Evolutionary conservation across 257 asterid species (phyloP).

Genomic region (Craterostigma plantagineum): DNA sequence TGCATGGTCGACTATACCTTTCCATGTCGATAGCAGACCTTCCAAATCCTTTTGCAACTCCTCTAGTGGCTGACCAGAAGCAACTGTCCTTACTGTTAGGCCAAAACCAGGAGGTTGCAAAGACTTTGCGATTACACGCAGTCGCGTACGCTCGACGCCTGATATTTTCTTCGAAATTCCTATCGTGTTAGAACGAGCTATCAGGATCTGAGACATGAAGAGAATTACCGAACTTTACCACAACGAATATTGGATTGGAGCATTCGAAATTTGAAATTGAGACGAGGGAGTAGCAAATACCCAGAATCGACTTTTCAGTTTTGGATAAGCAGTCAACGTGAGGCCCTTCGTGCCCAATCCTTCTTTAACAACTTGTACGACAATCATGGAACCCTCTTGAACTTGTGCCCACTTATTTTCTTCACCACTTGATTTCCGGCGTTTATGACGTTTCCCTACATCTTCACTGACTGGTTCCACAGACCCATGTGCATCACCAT

Average conservation of each 20-base stretch:
- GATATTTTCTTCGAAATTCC: conserved; percentile 87
- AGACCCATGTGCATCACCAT: conserved; percentile 18
- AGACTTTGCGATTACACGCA: conserved; percentile 70
- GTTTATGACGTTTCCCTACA: conserved; percentile 14
- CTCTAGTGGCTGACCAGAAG: conserved; percentile 67
- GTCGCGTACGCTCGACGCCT: conserved; percentile 80
- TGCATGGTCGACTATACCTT: conserved; percentile 69
- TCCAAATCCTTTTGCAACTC: conserved; percentile 87
- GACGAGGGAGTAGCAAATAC: conserved; percentile 25
- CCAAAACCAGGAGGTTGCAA: conserved; percentile 92
- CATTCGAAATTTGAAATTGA: too few relatives aligned
- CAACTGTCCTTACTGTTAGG: conserved; percentile 86
- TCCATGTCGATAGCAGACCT: conserved; percentile 74
- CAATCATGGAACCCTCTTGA: conserved; percentile 63
- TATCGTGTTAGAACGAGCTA: conserved; percentile 37
- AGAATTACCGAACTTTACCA: conserved; percentile 10
- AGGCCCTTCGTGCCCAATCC: conserved; percentile 94
- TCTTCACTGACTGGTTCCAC: conserved; percentile 21
- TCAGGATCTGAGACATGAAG: conserved; percentile 45
- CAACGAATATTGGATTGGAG: conserved; percentile 10
- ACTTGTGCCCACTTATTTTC: conserved; percentile 51
- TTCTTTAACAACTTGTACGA: conserved; percentile 94
- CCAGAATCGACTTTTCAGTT: conserved; percentile 95
- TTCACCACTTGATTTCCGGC: conserved; percentile 13
- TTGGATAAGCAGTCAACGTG: conserved; percentile 80